Evolutionary conservation across 805 yeast genomes (phyloP), one percentile per base, ranked within the genome.

Genomic region (Brettanomyces anomalus): DNA sequence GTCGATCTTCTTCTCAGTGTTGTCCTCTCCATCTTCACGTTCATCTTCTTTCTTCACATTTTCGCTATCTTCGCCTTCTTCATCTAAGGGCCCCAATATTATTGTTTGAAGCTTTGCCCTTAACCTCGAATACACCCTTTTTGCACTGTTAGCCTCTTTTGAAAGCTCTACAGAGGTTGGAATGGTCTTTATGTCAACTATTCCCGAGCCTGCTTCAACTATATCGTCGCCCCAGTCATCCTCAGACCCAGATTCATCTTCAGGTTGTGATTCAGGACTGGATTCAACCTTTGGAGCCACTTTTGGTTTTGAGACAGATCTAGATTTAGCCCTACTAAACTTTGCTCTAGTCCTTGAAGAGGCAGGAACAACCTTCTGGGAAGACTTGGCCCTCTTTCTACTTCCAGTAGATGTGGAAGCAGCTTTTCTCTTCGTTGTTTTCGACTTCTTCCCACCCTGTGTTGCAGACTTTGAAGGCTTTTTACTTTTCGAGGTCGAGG

Each of bases 211-310:
- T 3, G 49, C 51, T 28, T 52, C 49, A 37, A 46, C 33, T 35
- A 60, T 41, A 49, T 53, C 57, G 33, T 53, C 32, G 28, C 55
- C 60, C 60, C 66, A 42, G 50, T 58, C 56, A 46, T 42, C 33
- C 43, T 43, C 46, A 32, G 15, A n/a, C 15, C 36, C 46, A 16
- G 43, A 44, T 3, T 44, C 48, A 5, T 38, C 48, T 4, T 36
- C 43, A 4, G 34, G 42, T 24, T 24, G 28, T 24, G 28, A 24
- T 16, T 41, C 51, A 4, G 39, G 43, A 7, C 41, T 46, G 4
- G 35, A 40, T n/a, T 48, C 49, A 8, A 28, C 42, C 10, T 40
- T 42, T 16, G 28, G 35, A 19, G 33, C 41, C 37, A 19, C 40
- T 36, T 26, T 41, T 24, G 41, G 43, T 36, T 43, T 49, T 37